These are phyloP conservation scores for Pyrenochaeta sp. DNA, from an alignment of 2,329 filamentous ascomycete genomes.

Conservation along the genomic window DNA sequence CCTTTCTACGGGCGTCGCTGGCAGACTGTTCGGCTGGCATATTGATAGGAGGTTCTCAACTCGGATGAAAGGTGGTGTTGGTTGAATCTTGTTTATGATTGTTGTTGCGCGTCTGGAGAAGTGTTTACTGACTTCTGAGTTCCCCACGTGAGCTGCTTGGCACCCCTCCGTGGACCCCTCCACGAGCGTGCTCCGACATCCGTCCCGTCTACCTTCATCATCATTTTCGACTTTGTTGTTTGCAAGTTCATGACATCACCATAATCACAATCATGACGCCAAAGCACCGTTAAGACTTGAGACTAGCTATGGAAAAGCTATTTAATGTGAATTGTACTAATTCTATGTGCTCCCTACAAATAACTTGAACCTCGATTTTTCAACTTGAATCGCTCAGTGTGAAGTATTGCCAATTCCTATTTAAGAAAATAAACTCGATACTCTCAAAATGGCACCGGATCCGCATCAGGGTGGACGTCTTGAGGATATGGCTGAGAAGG, in stretches of 20 bases:
- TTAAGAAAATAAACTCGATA: not conserved
- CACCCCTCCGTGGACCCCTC: constrained; percentile 1
- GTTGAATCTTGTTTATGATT: constrained; percentile 6
- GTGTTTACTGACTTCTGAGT: no score
- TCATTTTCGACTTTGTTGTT: no score
- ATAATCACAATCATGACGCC: constrained; percentile 12
- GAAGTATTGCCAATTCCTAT: no score
- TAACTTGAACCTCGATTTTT: no score
- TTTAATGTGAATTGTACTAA: constrained; percentile 8
- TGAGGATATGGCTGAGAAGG: constrained; percentile 44
- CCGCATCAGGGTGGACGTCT: constrained; percentile 44
- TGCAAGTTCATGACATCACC: constrained; percentile 15
- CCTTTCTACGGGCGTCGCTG: constrained; percentile 67
- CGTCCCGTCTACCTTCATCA: not conserved
- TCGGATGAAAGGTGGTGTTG: not conserved
- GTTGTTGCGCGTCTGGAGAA: no score
- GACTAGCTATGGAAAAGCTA: not conserved
- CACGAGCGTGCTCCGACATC: no score
- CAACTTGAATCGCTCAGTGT: not conserved
- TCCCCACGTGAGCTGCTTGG: constrained; percentile 13
- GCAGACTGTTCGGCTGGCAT: constrained; percentile 36
- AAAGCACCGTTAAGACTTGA: constrained; percentile 2
- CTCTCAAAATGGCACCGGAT: constrained; percentile 26
- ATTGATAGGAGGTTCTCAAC: not conserved
- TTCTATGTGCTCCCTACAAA: not conserved